Percentiles rank a stretch among this genome's conserved stretches.
Conservation (phyloP, 169 alveolate genomes). For the Neospora caninum region DNA sequence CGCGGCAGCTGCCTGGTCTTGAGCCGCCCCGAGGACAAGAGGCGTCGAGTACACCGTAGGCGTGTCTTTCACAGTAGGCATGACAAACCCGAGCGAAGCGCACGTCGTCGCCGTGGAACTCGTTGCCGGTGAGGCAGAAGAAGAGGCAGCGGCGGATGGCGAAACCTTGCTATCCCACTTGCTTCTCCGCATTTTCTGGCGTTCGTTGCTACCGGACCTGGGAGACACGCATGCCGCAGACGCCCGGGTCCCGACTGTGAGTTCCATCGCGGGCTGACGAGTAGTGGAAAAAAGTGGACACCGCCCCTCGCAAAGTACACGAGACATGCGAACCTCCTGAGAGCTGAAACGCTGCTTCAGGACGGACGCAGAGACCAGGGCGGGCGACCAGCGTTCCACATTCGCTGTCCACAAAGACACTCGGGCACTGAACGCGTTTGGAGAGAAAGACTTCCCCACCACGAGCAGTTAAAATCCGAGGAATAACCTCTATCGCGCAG, state of each 20-base stretch:
- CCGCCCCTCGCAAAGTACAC: too few species aligned
- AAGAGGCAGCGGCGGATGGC: background rate
- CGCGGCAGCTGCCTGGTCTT: constrained; percentile 13
- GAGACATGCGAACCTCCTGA: too few species aligned
- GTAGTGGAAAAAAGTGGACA: too few species aligned
- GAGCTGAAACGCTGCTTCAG: too few species aligned
- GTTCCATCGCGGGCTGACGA: too few species aligned
- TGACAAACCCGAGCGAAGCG: background rate
- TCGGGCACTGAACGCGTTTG: too few species aligned
- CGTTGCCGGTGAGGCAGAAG: background rate
- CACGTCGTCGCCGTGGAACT: background rate
- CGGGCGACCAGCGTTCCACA: too few species aligned
- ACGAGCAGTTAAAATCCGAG: too few species aligned
- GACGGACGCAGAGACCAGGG: too few species aligned
- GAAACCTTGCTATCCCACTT: constrained; percentile 3
- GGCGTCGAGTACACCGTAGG: constrained; percentile 8
- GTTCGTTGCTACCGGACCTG: background rate
- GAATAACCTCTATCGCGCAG: too few species aligned
- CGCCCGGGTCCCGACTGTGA: background rate
- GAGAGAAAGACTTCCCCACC: too few species aligned
- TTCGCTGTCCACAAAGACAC: too few species aligned
- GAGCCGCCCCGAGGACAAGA: background rate
- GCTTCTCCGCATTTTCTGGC: background rate
- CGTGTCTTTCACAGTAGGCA: constrained; percentile 20
- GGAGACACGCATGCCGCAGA: background rate